phyloP scores from a whole-genome alignment of 2,329 filamentous ascomycete species.

The Chlorencoelia australis region DNA sequence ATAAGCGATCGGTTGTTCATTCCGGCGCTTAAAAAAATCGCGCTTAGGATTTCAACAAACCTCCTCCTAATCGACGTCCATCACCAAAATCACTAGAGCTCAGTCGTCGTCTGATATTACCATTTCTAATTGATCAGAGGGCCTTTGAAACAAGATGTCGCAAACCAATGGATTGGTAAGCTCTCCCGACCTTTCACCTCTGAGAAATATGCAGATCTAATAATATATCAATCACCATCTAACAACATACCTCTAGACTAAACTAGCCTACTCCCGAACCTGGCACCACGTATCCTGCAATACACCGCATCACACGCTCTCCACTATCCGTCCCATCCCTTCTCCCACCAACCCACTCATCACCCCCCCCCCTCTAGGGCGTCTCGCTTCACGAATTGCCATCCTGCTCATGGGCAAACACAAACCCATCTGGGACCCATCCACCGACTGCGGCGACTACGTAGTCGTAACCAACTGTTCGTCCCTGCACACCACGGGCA shows the following conservation, averaged over 20 bases:
- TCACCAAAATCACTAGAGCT: no score
- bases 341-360: conserved; percentile 30
- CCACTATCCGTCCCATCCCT: conserved; percentile 35
- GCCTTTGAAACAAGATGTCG: conserved; percentile 68
- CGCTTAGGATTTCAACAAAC: no score
- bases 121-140: no score
- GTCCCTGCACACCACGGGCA: conserved; percentile 77
- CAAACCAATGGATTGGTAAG: conserved; percentile 68
- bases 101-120: no score
- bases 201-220: conserved; percentile 5
- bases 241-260: conserved; percentile 50
- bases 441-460: conserved; percentile 98
- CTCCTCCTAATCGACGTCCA: no score
- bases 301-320: conserved; percentile 50
- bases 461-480: conserved; percentile 88
- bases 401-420: conserved; percentile 93
- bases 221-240: conserved; percentile 1
- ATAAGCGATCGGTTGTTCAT: no score
- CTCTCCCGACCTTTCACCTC: conserved; percentile 5
- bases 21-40: no score
- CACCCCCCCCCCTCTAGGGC: conserved; percentile 72
- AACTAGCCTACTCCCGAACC: conserved; percentile 87
- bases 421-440: conserved; percentile 96
- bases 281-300: conserved; percentile 83
- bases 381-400: conserved; percentile 80